phyloP scores from a whole-genome alignment of 2,329 filamentous ascomycete species.

The Ophiostoma piceae region DNA sequence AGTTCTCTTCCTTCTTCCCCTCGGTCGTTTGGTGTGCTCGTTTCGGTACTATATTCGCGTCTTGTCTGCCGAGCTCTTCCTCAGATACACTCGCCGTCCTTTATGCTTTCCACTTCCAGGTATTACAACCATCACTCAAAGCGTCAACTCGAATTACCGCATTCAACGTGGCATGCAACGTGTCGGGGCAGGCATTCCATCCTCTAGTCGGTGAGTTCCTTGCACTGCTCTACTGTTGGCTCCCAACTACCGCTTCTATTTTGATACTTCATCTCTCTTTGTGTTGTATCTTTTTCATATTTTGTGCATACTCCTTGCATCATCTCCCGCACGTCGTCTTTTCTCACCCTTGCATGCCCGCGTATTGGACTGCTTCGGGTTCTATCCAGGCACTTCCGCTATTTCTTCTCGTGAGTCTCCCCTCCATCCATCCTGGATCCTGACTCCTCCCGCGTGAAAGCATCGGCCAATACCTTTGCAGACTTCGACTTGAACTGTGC shows the following conservation, averaged over 20 bases:
- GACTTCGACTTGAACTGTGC: not conserved
- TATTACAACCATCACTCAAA: not conserved
- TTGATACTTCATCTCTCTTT: not conserved
- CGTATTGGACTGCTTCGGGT: not conserved
- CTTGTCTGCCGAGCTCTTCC: not conserved
- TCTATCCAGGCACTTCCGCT: not conserved
- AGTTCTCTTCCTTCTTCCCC: not conserved
- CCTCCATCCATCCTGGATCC: not conserved
- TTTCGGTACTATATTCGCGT: no score
- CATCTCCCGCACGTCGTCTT: not conserved
- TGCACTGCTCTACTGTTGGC: not conserved
- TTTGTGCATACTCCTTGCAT: not conserved
- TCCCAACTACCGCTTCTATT: not conserved
- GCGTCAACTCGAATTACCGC: not conserved
- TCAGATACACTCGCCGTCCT: not conserved
- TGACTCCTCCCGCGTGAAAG: not conserved
- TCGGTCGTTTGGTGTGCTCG: not conserved
- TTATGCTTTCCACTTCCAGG: not conserved
- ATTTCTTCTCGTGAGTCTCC: not conserved
- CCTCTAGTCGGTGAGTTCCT: not conserved
- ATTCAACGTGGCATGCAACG: not conserved
- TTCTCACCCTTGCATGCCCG: not conserved
- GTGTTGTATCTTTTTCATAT: not conserved
- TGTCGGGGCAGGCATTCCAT: not conserved
- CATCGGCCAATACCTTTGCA: not conserved